Evolutionary conservation across 2,329 filamentous ascomycete genomes (phyloP).

Genomic region (Epichloe brachyelytri): DNA sequence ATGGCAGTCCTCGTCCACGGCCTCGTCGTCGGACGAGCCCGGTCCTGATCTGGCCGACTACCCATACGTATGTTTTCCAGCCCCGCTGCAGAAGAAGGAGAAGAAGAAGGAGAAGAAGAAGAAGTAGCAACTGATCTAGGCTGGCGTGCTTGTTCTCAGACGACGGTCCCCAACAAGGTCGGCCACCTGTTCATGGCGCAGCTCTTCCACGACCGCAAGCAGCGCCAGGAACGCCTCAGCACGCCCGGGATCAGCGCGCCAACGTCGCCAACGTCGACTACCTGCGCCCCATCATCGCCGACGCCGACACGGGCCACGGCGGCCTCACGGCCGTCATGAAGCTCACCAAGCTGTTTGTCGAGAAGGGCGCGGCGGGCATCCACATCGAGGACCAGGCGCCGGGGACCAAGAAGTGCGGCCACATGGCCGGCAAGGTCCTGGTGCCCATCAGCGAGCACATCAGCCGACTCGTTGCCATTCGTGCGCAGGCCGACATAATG

Average conservation of each 20-base stretch:
- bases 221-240: slow-evolving; percentile 83
- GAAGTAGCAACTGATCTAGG: too few relatives aligned
- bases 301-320: slow-evolving; percentile 94
- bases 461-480: slow-evolving; percentile 91
- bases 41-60: slow-evolving; percentile 97
- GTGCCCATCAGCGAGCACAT: slow-evolving; percentile 97
- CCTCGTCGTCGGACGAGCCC: slow-evolving; percentile 87
- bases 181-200: slow-evolving; percentile 96
- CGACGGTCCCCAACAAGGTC: slow-evolving; percentile 97
- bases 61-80: slow-evolving; percentile 52
- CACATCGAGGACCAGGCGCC: slow-evolving; percentile 98
- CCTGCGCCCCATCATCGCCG: slow-evolving; percentile 87
- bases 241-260: slow-evolving; percentile 55
- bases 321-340: slow-evolving; percentile 99
- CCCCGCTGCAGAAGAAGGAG: not conserved
- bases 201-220: slow-evolving; percentile 98
- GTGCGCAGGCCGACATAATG: slow-evolving; percentile 98
- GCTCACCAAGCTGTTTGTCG: slow-evolving; percentile 92
- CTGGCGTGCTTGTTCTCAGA: slow-evolving; percentile 34
- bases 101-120: too few relatives aligned
- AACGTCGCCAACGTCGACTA: slow-evolving; percentile 78
- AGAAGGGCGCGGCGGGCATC: slow-evolving; percentile 92
- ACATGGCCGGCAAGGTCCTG: slow-evolving; percentile 97
- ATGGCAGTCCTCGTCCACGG: slow-evolving; percentile 96
- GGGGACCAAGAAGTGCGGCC: slow-evolving; percentile 97